Percentiles rank a stretch among this genome's conserved stretches.
These are phyloP conservation scores for Theileria orientalis DNA, from an alignment of 169 alveolate genomes.

Conservation along the genomic window DNA sequence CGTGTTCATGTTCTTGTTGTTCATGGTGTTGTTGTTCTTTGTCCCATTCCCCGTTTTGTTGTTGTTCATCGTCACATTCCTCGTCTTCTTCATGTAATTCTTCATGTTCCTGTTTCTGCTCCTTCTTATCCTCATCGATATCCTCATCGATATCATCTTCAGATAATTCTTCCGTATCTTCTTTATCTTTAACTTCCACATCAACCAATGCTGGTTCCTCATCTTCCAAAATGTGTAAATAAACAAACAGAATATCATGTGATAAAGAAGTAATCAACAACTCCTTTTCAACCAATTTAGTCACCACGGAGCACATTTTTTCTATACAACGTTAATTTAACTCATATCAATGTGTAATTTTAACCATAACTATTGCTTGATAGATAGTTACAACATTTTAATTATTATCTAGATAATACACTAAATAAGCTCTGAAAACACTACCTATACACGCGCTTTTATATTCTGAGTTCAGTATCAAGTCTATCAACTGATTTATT, in stretches of 20 bases:
- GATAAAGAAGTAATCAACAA: slow-evolving; percentile 44
- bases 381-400: too few relatives aligned
- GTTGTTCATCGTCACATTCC: too few relatives aligned
- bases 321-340: slow-evolving; percentile 22
- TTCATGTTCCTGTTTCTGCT: background rate
- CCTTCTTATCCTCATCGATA: background rate
- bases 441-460: slow-evolving; percentile 24
- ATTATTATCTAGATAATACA: too few relatives aligned
- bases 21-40: too few relatives aligned
- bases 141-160: background rate
- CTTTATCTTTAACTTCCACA: too few relatives aligned
- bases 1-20: too few relatives aligned
- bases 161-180: background rate
- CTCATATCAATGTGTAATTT: background rate
- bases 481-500: slow-evolving; percentile 30
- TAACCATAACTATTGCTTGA: too few relatives aligned
- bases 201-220: too few relatives aligned
- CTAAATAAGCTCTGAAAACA: background rate
- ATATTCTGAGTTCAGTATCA: background rate
- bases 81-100: background rate
- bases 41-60: too few relatives aligned
- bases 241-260: slow-evolving; percentile 45
- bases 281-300: slow-evolving; percentile 62
- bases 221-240: slow-evolving; percentile 38
- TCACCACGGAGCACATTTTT: slow-evolving; percentile 14